Base-by-base conservation (phyloP, 2,329 filamentous ascomycete species). In the Exophiala oligosperma region DNA sequence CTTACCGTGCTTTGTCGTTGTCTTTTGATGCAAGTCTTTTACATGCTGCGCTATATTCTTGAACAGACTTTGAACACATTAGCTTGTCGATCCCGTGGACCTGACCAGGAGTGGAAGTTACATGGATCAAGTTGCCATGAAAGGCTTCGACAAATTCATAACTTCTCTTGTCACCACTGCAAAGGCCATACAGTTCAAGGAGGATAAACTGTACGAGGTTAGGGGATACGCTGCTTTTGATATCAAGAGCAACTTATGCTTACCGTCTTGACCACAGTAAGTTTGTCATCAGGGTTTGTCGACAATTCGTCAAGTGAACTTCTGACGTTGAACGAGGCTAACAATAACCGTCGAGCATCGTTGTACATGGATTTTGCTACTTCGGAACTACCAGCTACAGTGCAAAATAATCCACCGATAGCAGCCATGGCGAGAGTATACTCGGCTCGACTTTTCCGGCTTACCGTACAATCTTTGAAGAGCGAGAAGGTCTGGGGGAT, bases 341-440 rank as follows among this genome's bases (percentile, higher is more conserved):
- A 29, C 17, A 60, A 29, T 21, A 60, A 37, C 26, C 54, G 43
- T 46, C 58, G 58, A 14, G 49, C 37, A 49, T 60, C 58, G 24
- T 60, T 60, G 54, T 60, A 60, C 58, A 60, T 53, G 5, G 54
- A 49, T 21, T 57, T 60, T 3, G 51, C 58, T n/a, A 60, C 58
- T 46, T 57, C 41, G 40, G 37, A 37, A 43, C 58, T 57, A 12
- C 58, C 58, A 48, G 54, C 44, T 2, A 60, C 49, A 4, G 17
- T 40, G 23, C 58, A 60, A 28, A 60, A 60, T 35, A 60, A 21
- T 9, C 58, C 58, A 14, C 58, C 58, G 4, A 35, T 54, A 8
- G 58, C 58, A 14, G 58, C 58, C 54, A 57, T 54, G n/a, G 58
- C 58, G 11, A 60, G 47, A 24, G 29, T 52, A 14, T 49, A 57